These are phyloP conservation scores for Cryptococcus floricola DNA, from an alignment of 1,284 basidiomycete species.

Conservation along the genomic window DNA sequence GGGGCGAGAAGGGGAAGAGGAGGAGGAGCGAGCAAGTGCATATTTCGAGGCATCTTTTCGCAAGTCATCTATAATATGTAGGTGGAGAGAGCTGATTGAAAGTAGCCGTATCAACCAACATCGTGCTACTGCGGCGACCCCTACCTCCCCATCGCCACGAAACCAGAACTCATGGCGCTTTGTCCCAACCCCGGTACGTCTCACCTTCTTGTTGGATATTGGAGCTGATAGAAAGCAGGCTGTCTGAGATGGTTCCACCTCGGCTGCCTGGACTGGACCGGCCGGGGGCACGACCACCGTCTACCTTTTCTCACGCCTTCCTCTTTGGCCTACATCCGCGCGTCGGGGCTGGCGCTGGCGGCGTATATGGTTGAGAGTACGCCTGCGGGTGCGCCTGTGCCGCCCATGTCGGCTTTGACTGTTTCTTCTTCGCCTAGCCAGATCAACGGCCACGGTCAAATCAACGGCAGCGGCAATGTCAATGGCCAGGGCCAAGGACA, in stretches of 20 bases:
- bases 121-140: constrained; percentile 22
- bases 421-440: no score
- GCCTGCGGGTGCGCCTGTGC: no score
- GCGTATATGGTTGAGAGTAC: no score
- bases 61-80: not conserved
- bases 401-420: no score
- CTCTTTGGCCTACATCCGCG: constrained; percentile 2
- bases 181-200: constrained; percentile 19
- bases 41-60: constrained; percentile 1
- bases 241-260: constrained; percentile 26
- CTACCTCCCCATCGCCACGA: constrained; percentile 15
- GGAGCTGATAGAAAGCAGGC: constrained; percentile 3
- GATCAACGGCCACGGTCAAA: no score
- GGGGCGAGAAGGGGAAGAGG: not conserved
- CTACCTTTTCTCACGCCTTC: not conserved
- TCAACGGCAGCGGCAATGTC: no score
- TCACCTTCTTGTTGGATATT: not conserved
- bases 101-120: constrained; percentile 13
- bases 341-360: constrained; percentile 8
- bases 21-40: not conserved
- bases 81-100: not conserved
- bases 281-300: not conserved
- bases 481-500: no score
- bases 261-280: constrained; percentile 17
- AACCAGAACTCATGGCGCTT: constrained; percentile 19